Evolutionary conservation across 306 rosid genomes (phyloP).

Genomic region (Cucurbita maxima): DNA sequence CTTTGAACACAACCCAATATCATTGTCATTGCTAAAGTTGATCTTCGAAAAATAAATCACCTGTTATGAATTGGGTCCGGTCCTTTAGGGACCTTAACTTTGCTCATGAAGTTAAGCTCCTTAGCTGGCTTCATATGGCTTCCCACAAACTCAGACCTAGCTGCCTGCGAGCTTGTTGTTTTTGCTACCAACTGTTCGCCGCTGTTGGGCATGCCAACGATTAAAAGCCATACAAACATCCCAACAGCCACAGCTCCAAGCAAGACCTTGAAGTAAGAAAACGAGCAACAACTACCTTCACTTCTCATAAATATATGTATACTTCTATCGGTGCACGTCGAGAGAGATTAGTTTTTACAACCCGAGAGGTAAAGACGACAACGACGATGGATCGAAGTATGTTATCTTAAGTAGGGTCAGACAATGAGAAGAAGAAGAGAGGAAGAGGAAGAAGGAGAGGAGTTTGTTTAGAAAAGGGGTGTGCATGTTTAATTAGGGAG

Average conservation of each 20-base stretch:
- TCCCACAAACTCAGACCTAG: neutral
- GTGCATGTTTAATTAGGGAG: neutral
- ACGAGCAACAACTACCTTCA: neutral
- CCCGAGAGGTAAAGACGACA: neutral
- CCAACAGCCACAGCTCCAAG: neutral
- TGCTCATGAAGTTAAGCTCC: constrained; percentile 61
- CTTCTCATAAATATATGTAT: neutral
- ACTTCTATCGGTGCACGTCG: neutral
- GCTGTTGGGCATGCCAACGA: neutral
- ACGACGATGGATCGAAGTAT: neutral
- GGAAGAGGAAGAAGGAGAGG: neutral
- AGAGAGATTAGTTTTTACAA: neutral
- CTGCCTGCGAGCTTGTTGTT: neutral
- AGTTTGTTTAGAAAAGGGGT: neutral
- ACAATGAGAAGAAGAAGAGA: neutral
- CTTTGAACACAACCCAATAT: too few species aligned
- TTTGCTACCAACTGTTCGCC: neutral
- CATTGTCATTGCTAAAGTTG: too few species aligned
- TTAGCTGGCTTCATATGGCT: neutral
- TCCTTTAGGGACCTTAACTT: constrained; percentile 83
- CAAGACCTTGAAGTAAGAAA: neutral
- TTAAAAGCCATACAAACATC: neutral
- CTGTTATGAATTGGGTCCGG: constrained; percentile 97
- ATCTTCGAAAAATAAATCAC: constrained; percentile 14
- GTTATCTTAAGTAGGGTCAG: neutral